These are phyloP conservation scores for Linum usitatissimum DNA, from an alignment of 345 rosid species.

Conservation along the genomic window DNA sequence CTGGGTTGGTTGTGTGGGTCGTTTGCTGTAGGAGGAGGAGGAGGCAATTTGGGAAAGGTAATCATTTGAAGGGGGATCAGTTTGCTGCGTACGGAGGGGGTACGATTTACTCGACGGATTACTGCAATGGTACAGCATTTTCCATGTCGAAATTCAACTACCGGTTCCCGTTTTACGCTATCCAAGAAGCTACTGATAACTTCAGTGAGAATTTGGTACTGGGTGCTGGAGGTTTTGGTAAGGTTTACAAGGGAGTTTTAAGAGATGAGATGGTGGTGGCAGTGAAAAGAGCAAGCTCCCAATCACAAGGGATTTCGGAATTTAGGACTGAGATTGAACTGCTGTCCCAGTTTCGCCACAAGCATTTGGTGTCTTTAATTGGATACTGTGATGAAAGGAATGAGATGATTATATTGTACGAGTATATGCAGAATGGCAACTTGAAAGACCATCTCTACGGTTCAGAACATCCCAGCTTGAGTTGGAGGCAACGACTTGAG, in stretches of 20 bases:
- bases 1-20: background rate
- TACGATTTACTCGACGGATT: background rate
- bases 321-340: conserved; percentile 15
- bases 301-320: conserved; percentile 14
- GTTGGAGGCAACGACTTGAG: conserved; percentile 11
- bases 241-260: conserved; percentile 12
- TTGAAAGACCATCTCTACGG: conserved; percentile 13
- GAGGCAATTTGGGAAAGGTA: background rate
- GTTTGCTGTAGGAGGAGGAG: background rate
- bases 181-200: conserved; percentile 15
- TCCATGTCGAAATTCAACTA: conserved; percentile 10
- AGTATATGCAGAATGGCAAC: conserved; percentile 13
- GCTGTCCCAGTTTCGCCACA: conserved; percentile 11
- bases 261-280: conserved; percentile 9
- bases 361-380: conserved; percentile 7
- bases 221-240: conserved; percentile 17
- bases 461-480: conserved; percentile 6
- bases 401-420: conserved; percentile 7
- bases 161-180: conserved; percentile 13
- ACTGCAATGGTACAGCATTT: background rate
- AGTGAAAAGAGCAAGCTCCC: conserved; percentile 10
- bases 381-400: conserved; percentile 10
- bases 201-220: conserved; percentile 13
- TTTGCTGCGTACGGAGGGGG: background rate
- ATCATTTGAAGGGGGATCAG: background rate